phyloP scores from a whole-genome alignment of 306 rosid species.

The Cotoneaster glaucophyllus region DNA sequence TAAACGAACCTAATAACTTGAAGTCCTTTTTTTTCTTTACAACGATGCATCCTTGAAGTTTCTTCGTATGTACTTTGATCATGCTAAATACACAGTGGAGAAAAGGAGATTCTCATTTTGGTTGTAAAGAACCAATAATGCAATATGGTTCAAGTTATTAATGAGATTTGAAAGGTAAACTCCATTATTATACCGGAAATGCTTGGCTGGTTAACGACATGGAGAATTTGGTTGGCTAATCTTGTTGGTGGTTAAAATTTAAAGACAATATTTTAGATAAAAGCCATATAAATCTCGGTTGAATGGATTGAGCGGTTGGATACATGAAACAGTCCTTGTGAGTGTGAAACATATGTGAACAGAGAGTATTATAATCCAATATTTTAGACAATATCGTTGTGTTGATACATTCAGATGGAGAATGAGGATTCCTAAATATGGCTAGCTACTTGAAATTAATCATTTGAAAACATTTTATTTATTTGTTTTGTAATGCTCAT shows the following conservation, averaged over 20 bases:
- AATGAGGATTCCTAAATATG: neutral
- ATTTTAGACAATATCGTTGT: no score
- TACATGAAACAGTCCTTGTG: neutral
- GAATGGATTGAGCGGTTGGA: neutral
- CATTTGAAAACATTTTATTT: no score
- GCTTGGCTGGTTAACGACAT: slow-evolving; percentile 10
- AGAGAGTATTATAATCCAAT: neutral
- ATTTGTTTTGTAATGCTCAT: no score
- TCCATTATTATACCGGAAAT: neutral
- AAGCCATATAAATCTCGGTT: neutral
- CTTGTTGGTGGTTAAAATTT: slow-evolving; percentile 9
- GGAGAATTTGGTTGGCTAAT: slow-evolving; percentile 12
- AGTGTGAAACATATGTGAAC: neutral
- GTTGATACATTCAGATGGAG: no score
- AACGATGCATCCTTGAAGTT: neutral
- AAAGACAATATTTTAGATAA: neutral
- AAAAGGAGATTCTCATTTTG: neutral
- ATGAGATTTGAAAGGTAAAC: slow-evolving; percentile 13
- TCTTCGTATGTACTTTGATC: neutral
- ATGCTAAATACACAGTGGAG: neutral
- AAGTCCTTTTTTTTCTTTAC: no score
- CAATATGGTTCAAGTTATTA: neutral
- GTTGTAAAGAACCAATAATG: slow-evolving; percentile 4
- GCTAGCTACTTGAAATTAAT: no score
- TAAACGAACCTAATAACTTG: neutral